Evolutionary conservation across 139 green algal genomes (phyloP).

Genomic region (Chlamydomonas asymmetrica): DNA sequence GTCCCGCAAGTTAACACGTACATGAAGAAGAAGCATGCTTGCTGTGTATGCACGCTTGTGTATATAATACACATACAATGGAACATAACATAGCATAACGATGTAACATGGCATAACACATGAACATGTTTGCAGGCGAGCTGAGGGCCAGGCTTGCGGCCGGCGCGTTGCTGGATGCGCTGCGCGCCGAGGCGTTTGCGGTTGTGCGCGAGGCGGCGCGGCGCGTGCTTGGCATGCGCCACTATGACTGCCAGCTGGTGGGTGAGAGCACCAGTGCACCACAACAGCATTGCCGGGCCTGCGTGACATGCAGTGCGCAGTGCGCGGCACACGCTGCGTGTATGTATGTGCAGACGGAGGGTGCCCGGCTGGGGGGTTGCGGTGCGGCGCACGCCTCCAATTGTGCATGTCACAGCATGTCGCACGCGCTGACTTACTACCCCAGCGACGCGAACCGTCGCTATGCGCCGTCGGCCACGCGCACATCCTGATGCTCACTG

Average conservation of each 20-base stretch:
- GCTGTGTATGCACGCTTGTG: not conserved
- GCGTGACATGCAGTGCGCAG: no score
- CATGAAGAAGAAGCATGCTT: no score
- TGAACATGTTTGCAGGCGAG: slow-evolving; percentile 6
- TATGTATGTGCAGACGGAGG: no score
- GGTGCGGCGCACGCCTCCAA: no score
- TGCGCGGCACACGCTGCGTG: no score
- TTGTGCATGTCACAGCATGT: no score
- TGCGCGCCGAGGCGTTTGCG: slow-evolving; percentile 90
- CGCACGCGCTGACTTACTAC: no score
- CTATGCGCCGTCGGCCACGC: not conserved
- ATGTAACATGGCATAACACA: not conserved
- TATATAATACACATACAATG: not conserved
- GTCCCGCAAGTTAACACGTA: not conserved
- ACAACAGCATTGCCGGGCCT: no score
- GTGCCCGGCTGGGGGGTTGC: no score
- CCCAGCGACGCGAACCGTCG: no score
- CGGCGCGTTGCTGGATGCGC: slow-evolving; percentile 54
- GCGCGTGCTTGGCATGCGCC: slow-evolving; percentile 86
- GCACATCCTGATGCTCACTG: not conserved
- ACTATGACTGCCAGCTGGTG: slow-evolving; percentile 92
- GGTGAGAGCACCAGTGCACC: no score
- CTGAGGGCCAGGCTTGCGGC: slow-evolving; percentile 30
- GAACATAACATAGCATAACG: not conserved
- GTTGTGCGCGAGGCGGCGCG: slow-evolving; percentile 85